Evolutionary conservation across 2,329 filamentous ascomycete genomes (phyloP).

Genomic region (Verticillium tricorpus): DNA sequence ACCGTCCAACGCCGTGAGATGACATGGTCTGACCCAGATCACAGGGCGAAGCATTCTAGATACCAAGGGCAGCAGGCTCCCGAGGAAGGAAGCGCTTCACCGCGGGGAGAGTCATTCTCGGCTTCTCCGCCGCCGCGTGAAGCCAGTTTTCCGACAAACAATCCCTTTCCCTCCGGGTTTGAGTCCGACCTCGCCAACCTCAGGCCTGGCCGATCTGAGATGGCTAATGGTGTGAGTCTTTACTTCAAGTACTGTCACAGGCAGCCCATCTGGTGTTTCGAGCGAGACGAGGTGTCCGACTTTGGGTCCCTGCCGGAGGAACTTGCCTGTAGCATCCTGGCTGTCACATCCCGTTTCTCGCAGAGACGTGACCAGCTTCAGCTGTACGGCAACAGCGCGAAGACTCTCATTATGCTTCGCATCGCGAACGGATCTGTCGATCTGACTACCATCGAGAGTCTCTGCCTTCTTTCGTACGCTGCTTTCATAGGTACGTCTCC

Average conservation of each 20-base stretch:
- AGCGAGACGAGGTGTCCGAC: constrained; percentile 34
- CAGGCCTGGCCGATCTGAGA: constrained; percentile 24
- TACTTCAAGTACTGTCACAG: constrained; percentile 40
- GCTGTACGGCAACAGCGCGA: constrained; percentile 33
- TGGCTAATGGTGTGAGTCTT: constrained; percentile 28
- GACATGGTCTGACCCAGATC: constrained; percentile 22
- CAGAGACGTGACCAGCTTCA: constrained; percentile 26
- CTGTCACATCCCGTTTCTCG: constrained; percentile 33
- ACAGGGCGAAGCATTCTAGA: constrained; percentile 22
- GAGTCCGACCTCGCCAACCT: constrained; percentile 21
- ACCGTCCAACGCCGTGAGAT: constrained; percentile 7
- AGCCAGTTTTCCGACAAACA: constrained; percentile 15
- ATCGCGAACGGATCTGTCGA: constrained; percentile 46
- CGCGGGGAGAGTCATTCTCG: constrained; percentile 30
- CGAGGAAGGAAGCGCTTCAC: constrained; percentile 22
- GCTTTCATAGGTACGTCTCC: constrained; percentile 39
- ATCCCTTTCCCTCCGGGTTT: constrained; percentile 19
- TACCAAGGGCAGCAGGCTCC: constrained; percentile 19
- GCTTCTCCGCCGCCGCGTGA: constrained; percentile 21
- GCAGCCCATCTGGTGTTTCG: constrained; percentile 41
- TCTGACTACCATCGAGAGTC: constrained; percentile 43
- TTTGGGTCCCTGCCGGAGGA: constrained; percentile 30
- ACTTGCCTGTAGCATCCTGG: constrained; percentile 35
- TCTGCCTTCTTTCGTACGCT: constrained; percentile 45
- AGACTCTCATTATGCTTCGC: constrained; percentile 40